Conservation (phyloP, 768 basidiomycete genomes). For the Russula brevipes region DNA sequence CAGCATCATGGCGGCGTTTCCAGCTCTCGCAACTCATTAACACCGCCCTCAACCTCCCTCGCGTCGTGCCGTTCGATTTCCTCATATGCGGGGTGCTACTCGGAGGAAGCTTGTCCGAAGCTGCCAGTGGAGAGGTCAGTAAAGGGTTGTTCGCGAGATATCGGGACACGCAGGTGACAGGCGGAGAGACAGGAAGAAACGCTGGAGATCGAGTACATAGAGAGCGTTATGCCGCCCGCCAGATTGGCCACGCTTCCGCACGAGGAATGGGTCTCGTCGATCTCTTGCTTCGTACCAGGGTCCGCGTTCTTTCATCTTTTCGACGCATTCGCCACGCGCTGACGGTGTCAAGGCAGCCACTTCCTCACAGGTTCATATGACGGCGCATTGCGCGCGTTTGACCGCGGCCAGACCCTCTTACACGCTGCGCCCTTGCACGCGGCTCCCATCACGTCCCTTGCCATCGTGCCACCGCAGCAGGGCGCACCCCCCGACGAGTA, state of each 20-base stretch:
- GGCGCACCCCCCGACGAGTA: slow-evolving; percentile 30
- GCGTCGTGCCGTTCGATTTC: slow-evolving; percentile 90
- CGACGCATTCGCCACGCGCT: slow-evolving; percentile 1
- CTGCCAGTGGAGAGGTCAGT: slow-evolving; percentile 71
- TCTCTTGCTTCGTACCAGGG: slow-evolving; percentile 58
- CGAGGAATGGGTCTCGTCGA: slow-evolving; percentile 91
- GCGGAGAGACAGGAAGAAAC: slow-evolving; percentile 67
- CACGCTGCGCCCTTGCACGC: slow-evolving; percentile 48
- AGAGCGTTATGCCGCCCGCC: slow-evolving; percentile 23
- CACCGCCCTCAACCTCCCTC: slow-evolving; percentile 72
- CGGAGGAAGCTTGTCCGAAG: slow-evolving; percentile 62
- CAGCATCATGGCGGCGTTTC: slow-evolving; percentile 85
- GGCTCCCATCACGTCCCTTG: slow-evolving; percentile 65
- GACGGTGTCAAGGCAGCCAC: slow-evolving; percentile 39
- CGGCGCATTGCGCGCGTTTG: slow-evolving; percentile 66
- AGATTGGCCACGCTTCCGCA: slow-evolving; percentile 68
- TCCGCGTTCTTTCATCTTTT: slow-evolving; percentile 28
- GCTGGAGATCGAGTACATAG: slow-evolving; percentile 29
- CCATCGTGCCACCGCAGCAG: slow-evolving; percentile 41
- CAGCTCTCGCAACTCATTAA: slow-evolving; percentile 97
- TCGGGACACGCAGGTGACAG: not conserved
- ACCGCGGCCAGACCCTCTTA: slow-evolving; percentile 57
- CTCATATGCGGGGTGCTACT: slow-evolving; percentile 79
- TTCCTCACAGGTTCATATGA: slow-evolving; percentile 82
- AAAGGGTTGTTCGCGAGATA: not conserved